Evolutionary conservation across 2,329 filamentous ascomycete species (phyloP).

Genomic region (Fonsecaea nubica): DNA sequence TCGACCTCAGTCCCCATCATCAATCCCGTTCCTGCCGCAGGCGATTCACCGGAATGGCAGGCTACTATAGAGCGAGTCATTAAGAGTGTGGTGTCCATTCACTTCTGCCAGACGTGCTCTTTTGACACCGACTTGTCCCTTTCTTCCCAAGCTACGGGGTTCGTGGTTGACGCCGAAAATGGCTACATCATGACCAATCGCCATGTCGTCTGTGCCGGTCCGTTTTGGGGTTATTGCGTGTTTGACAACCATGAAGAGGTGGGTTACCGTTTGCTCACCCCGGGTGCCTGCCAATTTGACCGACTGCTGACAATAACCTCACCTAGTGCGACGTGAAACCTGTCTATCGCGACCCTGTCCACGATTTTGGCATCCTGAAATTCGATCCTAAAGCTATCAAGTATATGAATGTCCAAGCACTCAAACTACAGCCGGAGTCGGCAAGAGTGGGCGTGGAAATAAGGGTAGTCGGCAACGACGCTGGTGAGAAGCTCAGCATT

Average conservation of each 20-base stretch:
- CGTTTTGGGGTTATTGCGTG: slow-evolving; percentile 97
- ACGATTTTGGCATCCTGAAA: slow-evolving; percentile 96
- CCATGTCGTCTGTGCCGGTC: slow-evolving; percentile 92
- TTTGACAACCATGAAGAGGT: slow-evolving; percentile 96
- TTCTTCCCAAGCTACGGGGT: slow-evolving; percentile 94
- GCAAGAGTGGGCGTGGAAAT: slow-evolving; percentile 91
- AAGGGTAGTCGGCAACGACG: slow-evolving; percentile 96
- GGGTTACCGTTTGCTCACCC: slow-evolving; percentile 37
- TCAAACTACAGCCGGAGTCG: slow-evolving; percentile 82
- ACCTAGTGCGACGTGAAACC: slow-evolving; percentile 86
- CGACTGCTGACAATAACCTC: slow-evolving; percentile 24
- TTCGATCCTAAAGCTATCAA: slow-evolving; percentile 97
- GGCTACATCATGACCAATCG: slow-evolving; percentile 89
- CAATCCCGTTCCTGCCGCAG: slow-evolving; percentile 56
- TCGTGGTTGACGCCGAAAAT: slow-evolving; percentile 92
- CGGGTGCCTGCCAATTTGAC: slow-evolving; percentile 8
- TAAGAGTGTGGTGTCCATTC: slow-evolving; percentile 95
- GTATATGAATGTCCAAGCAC: slow-evolving; percentile 87
- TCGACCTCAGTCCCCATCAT: slow-evolving; percentile 55
- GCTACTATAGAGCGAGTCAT: slow-evolving; percentile 93
- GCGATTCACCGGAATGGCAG: slow-evolving; percentile 87
- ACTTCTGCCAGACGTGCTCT: slow-evolving; percentile 96
- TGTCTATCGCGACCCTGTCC: slow-evolving; percentile 96
- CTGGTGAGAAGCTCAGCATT: slow-evolving; percentile 97
- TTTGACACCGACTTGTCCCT: slow-evolving; percentile 97